Conservation (phyloP, 768 basidiomycete genomes). For the Sporobolomyces phaffii region DNA sequence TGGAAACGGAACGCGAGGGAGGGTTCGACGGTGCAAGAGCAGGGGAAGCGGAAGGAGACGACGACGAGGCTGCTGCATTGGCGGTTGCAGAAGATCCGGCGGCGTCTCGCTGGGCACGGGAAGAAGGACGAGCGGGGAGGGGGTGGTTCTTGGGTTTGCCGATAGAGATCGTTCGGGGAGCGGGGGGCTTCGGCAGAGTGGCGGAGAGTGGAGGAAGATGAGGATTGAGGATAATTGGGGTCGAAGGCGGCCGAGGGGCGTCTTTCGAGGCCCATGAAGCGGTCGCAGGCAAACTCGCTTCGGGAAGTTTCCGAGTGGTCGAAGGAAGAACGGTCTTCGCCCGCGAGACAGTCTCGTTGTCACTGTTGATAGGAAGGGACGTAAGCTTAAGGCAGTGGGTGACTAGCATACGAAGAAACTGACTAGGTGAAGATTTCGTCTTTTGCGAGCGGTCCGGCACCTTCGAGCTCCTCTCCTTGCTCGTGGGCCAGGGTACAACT, state of each 20-base stretch:
- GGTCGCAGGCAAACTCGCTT: slow-evolving; percentile 36
- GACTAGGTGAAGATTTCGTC: slow-evolving; percentile 90
- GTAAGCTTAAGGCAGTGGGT: slow-evolving; percentile 7
- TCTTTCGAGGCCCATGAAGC: slow-evolving; percentile 39
- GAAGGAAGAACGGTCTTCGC: slow-evolving; percentile 54
- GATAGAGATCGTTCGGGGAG: slow-evolving; percentile 26
- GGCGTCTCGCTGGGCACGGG: slow-evolving; percentile 16
- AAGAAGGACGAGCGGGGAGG: slow-evolving; percentile 37
- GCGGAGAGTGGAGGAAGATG: slow-evolving; percentile 32
- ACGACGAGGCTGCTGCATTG: slow-evolving; percentile 48
- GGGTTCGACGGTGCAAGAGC: neutral
- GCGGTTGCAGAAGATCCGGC: slow-evolving; percentile 45
- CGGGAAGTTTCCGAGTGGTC: slow-evolving; percentile 60
- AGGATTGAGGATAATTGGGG: slow-evolving; percentile 32
- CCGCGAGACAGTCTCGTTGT: slow-evolving; percentile 42
- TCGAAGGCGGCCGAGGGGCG: slow-evolving; percentile 24
- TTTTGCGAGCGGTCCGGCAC: slow-evolving; percentile 61
- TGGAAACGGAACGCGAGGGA: slow-evolving; percentile 5
- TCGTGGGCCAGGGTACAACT: slow-evolving; percentile 93
- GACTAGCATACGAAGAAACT: slow-evolving; percentile 43
- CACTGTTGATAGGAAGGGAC: neutral
- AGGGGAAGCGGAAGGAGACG: neutral
- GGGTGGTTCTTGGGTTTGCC: slow-evolving; percentile 37
- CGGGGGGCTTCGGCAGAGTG: slow-evolving; percentile 32
- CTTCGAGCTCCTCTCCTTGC: slow-evolving; percentile 95